Base-by-base conservation (phyloP, 306 rosid species). In the Ziziphus jujuba region DNA sequence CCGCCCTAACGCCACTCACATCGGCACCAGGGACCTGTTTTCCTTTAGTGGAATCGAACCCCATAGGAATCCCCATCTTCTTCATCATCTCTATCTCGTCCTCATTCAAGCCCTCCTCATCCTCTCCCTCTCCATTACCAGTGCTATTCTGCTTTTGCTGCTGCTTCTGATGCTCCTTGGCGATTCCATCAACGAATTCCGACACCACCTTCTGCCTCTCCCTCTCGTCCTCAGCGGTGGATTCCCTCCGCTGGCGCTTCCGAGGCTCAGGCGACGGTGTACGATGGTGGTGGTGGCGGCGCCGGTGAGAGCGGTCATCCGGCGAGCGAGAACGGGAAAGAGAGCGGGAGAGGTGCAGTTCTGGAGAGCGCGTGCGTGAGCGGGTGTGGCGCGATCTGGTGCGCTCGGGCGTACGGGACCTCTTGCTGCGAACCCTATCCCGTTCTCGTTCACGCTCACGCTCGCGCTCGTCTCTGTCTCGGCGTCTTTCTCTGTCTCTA, bases 71-170 rank as follows among this genome's bases (percentile, higher is more conserved):
- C 69, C 99, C 99, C 17, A 93, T 57, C 76, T 83, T 87, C 91
- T 85, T 87, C 99, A 93, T 93, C 95, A 90, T 90, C 87, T 93
- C 97, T 33, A 79, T n/a, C 74, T 93, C 99, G 43, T 88, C 92
- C 69, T 85, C 92, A 68, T 86, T 81, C 83, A 59, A 35, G 0
- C 72, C 73, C 45, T 64, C 82, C 12, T 28, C 79, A 12, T 44
- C 66, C 81, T 61, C 85, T 12, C 59, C 80, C 2, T 11, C 64
- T 12, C 31, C 77, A 20, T 61, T 77, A 14, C 66, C 70, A 35
- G 9, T 64, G 15, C 25, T 23, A 33, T 51, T 71, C 33, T 45
- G 85, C 45, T 80, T 84, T n/a, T n/a, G n/a, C 73, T 80, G 77
- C 66, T 84, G 79, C 77, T 83, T 79, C 61, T 79, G 72, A 74